phyloP scores from a whole-genome alignment of 148 eudicot genomes.

The Fagopyrum homotropicum region DNA sequence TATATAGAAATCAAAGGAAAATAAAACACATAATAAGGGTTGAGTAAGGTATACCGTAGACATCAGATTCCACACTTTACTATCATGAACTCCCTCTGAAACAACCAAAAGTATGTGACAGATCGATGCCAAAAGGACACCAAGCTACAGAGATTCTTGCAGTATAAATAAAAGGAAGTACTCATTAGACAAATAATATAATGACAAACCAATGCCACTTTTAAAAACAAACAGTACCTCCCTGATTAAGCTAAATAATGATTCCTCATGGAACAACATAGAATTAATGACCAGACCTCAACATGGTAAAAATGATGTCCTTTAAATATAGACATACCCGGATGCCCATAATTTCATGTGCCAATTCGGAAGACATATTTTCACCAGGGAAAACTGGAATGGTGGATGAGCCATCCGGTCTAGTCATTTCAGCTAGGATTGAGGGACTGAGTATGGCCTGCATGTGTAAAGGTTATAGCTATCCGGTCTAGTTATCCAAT shows the following conservation, averaged over 20 bases:
- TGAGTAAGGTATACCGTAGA: constrained; percentile 53
- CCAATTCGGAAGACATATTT: constrained; percentile 78
- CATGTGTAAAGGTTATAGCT: not conserved
- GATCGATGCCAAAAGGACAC: constrained; percentile 77
- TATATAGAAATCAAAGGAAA: not conserved
- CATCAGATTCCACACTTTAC: constrained; percentile 75
- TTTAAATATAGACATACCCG: constrained; percentile 44
- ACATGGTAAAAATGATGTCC: not conserved
- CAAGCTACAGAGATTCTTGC: constrained; percentile 90
- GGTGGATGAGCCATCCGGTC: constrained; percentile 80
- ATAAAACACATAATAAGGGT: not conserved
- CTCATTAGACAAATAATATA: constrained; percentile 15
- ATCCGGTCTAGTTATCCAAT: too few species aligned
- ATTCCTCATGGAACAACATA: not conserved
- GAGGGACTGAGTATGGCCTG: constrained; percentile 93
- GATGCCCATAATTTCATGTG: constrained; percentile 73
- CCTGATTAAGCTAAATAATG: not conserved
- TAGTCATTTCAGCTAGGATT: constrained; percentile 72
- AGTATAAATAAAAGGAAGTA: constrained; percentile 30
- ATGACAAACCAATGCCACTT: not conserved
- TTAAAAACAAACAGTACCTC: not conserved
- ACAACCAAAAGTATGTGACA: constrained; percentile 83
- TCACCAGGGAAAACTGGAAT: constrained; percentile 63
- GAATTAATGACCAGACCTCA: not conserved
- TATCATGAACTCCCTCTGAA: constrained; percentile 77